Evolutionary conservation across 495 filamentous ascomycete species (phyloP).

Genomic region (Chaetomium cochliodes): DNA sequence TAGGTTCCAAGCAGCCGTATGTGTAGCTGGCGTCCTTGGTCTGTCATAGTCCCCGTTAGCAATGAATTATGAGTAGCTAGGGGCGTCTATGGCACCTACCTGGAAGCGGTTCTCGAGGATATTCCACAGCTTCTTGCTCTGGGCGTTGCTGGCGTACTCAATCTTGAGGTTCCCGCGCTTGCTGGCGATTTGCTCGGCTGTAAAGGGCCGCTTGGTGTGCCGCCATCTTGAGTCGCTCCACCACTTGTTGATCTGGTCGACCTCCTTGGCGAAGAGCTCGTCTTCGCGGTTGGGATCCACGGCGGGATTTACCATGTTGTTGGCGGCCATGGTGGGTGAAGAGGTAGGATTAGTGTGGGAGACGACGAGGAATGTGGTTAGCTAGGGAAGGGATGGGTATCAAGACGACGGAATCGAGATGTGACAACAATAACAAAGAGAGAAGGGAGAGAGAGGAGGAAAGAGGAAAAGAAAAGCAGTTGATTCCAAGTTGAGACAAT

Average conservation of each 20-base stretch:
- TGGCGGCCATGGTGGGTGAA: constrained; percentile 52
- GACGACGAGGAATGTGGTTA: not conserved
- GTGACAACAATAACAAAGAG: not conserved
- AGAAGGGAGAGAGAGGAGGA: constrained; percentile 24
- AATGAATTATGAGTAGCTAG: not conserved
- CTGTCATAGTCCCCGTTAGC: constrained; percentile 42
- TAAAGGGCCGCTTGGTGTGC: constrained; percentile 88
- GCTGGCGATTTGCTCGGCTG: constrained; percentile 92
- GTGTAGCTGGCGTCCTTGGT: constrained; percentile 84
- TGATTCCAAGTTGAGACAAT: not conserved
- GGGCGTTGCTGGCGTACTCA: constrained; percentile 82
- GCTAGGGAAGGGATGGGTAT: constrained; percentile 2
- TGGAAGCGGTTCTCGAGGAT: constrained; percentile 83
- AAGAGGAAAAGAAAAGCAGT: constrained; percentile 20
- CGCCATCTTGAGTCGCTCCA: constrained; percentile 91
- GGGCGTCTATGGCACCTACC: constrained; percentile 41
- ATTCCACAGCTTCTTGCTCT: constrained; percentile 91
- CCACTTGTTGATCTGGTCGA: constrained; percentile 86
- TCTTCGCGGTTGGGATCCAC: constrained; percentile 72
- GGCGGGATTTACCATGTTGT: constrained; percentile 53
- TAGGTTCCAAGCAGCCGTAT: constrained; percentile 95
- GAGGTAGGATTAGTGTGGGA: not conserved
- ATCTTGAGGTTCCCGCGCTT: constrained; percentile 92
- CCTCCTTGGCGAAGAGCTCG: constrained; percentile 72
- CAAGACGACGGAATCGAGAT: not conserved